These are phyloP conservation scores for Sonneratia alba DNA, from an alignment of 345 rosid genomes.

Conservation along the genomic window DNA sequence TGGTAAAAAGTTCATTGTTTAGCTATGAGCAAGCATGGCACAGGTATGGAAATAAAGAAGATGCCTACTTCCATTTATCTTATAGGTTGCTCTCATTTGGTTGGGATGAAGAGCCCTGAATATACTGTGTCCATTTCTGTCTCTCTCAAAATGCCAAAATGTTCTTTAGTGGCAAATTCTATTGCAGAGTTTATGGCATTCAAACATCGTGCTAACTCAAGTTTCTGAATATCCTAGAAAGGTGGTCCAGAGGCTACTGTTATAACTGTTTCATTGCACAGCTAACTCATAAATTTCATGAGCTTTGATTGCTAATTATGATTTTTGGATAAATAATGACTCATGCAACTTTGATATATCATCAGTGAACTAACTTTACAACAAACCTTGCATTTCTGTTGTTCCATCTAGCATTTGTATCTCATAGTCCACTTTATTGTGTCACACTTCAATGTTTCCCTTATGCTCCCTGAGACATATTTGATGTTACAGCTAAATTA, in stretches of 20 bases:
- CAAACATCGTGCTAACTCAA: background rate
- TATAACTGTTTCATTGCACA: background rate
- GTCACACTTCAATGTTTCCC: background rate
- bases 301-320: background rate
- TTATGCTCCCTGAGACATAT: background rate
- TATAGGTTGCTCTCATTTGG: background rate
- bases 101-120: background rate
- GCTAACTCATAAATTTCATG: background rate
- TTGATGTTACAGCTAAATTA: background rate
- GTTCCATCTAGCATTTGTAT: background rate
- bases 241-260: background rate
- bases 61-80: background rate
- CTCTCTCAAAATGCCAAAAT: background rate
- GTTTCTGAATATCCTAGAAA: background rate
- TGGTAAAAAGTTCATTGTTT: slow-evolving; percentile 88
- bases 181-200: background rate
- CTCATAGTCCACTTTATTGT: background rate
- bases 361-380: background rate
- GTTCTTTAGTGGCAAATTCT: background rate
- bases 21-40: slow-evolving; percentile 99
- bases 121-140: background rate
- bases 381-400: background rate
- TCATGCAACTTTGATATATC: background rate
- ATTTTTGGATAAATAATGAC: background rate
- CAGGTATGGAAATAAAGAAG: slow-evolving; percentile 36